phyloP scores from a whole-genome alignment of 495 filamentous ascomycete genomes.

The Neurospora sp. region DNA sequence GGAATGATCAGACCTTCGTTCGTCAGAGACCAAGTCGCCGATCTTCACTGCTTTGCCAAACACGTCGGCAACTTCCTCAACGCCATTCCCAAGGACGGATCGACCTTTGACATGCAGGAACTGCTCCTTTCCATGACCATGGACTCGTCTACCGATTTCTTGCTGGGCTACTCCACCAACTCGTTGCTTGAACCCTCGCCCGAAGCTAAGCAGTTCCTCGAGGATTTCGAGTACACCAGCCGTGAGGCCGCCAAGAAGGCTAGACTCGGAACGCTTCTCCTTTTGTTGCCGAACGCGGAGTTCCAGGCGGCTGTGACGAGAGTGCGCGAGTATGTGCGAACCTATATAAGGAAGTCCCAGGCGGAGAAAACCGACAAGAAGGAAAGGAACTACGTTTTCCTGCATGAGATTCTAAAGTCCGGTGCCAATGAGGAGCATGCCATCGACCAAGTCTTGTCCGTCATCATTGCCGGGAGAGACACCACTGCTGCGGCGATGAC shows the following conservation, averaged over 20 bases:
- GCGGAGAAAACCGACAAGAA: slow-evolving; percentile 7
- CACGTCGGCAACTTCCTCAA: slow-evolving; percentile 47
- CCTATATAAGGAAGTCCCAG: slow-evolving; percentile 29
- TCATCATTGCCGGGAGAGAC: slow-evolving; percentile 49
- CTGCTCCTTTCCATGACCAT: slow-evolving; percentile 53
- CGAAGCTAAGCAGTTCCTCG: slow-evolving; percentile 25
- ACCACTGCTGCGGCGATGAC: slow-evolving; percentile 50
- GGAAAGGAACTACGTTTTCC: slow-evolving; percentile 37
- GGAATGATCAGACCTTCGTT: slow-evolving; percentile 39
- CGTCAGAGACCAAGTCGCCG: slow-evolving; percentile 38
- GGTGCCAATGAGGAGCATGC: slow-evolving; percentile 24
- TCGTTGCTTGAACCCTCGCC: slow-evolving; percentile 18
- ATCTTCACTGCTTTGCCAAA: slow-evolving; percentile 43
- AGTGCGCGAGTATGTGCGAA: slow-evolving; percentile 31
- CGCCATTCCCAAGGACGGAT: slow-evolving; percentile 26
- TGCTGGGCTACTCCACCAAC: slow-evolving; percentile 36
- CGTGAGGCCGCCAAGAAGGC: slow-evolving; percentile 29
- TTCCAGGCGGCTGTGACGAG: slow-evolving; percentile 31
- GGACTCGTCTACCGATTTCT: slow-evolving; percentile 56
- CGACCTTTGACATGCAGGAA: slow-evolving; percentile 48
- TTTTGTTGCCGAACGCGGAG: slow-evolving; percentile 39
- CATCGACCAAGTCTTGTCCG: slow-evolving; percentile 37
- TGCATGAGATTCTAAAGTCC: slow-evolving; percentile 37
- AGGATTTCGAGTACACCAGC: slow-evolving; percentile 30
- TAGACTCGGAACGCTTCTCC: slow-evolving; percentile 44